A percentile compares a stretch with the other conserved stretches of the same genome.
Evolutionary conservation across 257 asterid species (phyloP).

Genomic region (Nicotiana tomentosiformis): DNA sequence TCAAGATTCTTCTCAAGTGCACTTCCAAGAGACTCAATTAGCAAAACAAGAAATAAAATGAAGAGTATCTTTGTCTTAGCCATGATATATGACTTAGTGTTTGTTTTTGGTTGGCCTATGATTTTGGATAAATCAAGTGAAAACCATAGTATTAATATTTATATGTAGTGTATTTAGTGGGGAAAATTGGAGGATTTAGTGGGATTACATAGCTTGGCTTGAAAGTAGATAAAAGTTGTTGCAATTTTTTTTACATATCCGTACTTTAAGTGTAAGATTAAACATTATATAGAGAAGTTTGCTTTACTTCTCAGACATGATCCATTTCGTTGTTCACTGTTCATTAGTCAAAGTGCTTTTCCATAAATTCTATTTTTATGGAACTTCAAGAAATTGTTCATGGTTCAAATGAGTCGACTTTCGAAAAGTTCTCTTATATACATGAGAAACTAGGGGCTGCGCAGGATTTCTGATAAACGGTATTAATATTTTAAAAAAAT

Average conservation of each 20-base stretch:
- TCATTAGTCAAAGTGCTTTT: slow-evolving; percentile 23
- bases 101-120: slow-evolving; percentile 6
- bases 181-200: slow-evolving; percentile 31
- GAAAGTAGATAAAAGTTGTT: slow-evolving; percentile 49
- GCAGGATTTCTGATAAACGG: too few relatives aligned
- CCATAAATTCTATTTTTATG: neutral
- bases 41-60: slow-evolving; percentile 42
- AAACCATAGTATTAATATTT: slow-evolving; percentile 34
- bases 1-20: slow-evolving; percentile 10
- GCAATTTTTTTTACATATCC: slow-evolving; percentile 33
- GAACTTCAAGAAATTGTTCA: neutral
- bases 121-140: slow-evolving; percentile 34
- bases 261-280: slow-evolving; percentile 74
- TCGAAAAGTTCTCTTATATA: neutral
- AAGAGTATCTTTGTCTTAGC: slow-evolving; percentile 22
- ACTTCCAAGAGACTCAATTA: slow-evolving; percentile 23
- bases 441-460: neutral
- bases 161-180: slow-evolving; percentile 36
- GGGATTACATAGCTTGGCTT: slow-evolving; percentile 68
- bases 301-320: slow-evolving; percentile 82
- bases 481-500: too few relatives aligned
- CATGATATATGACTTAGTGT: slow-evolving; percentile 35
- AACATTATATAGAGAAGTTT: slow-evolving; percentile 28
- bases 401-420: neutral
- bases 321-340: slow-evolving; percentile 22